Percentiles rank a stretch among this genome's conserved stretches.
phyloP scores from a whole-genome alignment of 768 basidiomycete genomes.

The Tubosaeta brunneosetosa region DNA sequence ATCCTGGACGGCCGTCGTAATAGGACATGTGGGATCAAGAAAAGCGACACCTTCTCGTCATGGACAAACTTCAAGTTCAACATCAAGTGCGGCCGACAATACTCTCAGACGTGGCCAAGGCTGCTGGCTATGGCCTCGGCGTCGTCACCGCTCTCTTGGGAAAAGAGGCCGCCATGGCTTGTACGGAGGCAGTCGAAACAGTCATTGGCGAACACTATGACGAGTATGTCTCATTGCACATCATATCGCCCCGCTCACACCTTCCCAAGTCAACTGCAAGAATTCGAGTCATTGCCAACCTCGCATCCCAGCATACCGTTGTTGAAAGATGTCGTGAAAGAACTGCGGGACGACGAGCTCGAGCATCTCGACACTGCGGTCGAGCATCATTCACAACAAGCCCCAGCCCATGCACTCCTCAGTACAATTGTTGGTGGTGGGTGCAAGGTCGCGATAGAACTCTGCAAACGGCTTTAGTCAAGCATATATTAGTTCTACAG shows the following conservation, averaged over 20 bases:
- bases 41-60: conserved; percentile 82
- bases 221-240: conserved; percentile 58
- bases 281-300: conserved; percentile 56
- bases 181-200: conserved; percentile 96
- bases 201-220: conserved; percentile 98
- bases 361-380: conserved; percentile 93
- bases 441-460: conserved; percentile 85
- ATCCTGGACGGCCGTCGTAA: conserved; percentile 1
- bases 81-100: conserved; percentile 81
- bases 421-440: conserved; percentile 81
- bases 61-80: conserved; percentile 81
- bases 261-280: conserved; percentile 67
- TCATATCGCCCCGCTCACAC: conserved; percentile 3
- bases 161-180: conserved; percentile 95
- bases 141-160: conserved; percentile 83
- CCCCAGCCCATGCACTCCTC: conserved; percentile 86
- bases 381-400: conserved; percentile 79
- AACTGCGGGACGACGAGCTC: conserved; percentile 92
- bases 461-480: conserved; percentile 74
- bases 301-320: conserved; percentile 77
- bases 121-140: conserved; percentile 83
- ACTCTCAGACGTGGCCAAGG: conserved; percentile 80
- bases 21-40: conserved; percentile 99
- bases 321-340: conserved; percentile 65
- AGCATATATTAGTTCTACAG: background rate